phyloP scores from a whole-genome alignment of 371 early-diverging fungal species.

The Syncephalastrum sp. region DNA sequence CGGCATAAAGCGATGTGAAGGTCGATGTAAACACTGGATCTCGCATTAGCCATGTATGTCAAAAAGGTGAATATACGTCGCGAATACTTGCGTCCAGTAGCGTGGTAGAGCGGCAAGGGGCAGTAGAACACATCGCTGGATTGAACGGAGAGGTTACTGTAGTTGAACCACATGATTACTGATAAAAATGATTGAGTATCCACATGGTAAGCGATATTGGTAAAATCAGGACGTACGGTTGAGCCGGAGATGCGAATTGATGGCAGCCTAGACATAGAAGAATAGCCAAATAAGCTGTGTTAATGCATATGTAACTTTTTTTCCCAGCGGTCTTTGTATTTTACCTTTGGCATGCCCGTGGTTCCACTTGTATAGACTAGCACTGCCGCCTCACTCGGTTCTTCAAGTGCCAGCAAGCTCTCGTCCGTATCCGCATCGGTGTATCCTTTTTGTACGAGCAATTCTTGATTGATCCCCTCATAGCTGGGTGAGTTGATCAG shows the following conservation, averaged over 20 bases:
- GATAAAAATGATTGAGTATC: too few relatives aligned
- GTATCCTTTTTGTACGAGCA: neutral
- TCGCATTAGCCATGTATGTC: neutral
- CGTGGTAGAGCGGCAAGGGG: slow-evolving; percentile 46
- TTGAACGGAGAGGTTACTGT: too few relatives aligned
- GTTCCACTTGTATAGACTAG: slow-evolving; percentile 43
- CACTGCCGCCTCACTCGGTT: slow-evolving; percentile 28
- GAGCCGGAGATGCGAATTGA: too few relatives aligned
- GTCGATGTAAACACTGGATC: slow-evolving; percentile 26
- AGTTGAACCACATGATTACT: too few relatives aligned
- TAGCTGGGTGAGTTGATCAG: too few relatives aligned
- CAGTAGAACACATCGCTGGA: slow-evolving; percentile 34
- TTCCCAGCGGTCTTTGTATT: too few relatives aligned
- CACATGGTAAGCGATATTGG: too few relatives aligned
- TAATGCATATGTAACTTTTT: too few relatives aligned
- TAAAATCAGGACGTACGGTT: too few relatives aligned
- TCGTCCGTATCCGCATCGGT: slow-evolving; percentile 23
- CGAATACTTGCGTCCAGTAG: slow-evolving; percentile 33
- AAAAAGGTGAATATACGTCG: neutral
- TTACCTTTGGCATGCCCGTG: slow-evolving; percentile 20
- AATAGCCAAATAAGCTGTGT: too few relatives aligned
- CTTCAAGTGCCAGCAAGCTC: slow-evolving; percentile 14
- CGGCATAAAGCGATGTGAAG: slow-evolving; percentile 23
- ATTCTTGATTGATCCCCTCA: too few relatives aligned
- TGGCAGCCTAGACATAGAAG: too few relatives aligned